Evolutionary conservation across 345 rosid species (phyloP).

Genomic region (Durio zibethinus): DNA sequence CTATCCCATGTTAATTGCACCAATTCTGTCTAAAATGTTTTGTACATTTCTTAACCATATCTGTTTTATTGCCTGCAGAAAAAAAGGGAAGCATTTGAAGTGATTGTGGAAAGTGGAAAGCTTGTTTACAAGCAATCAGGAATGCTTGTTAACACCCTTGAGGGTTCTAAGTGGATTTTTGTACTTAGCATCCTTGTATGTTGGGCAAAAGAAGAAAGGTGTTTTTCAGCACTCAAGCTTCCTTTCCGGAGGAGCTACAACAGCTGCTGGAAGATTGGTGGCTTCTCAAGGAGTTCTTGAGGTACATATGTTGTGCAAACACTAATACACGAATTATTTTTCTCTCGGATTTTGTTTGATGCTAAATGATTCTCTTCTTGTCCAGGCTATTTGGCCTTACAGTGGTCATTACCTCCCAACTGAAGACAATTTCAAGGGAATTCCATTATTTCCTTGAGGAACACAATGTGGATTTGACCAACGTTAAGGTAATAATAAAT

Average conservation of each 20-base stretch:
- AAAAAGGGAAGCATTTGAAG: constrained; percentile 59
- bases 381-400: constrained; percentile 60
- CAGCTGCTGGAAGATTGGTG: constrained; percentile 57
- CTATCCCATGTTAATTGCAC: neutral
- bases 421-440: constrained; percentile 52
- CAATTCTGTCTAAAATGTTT: neutral
- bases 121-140: constrained; percentile 46
- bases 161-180: constrained; percentile 53
- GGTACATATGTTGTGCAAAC: constrained; percentile 30
- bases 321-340: neutral
- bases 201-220: constrained; percentile 62
- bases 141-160: constrained; percentile 33
- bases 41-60: neutral
- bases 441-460: constrained; percentile 51
- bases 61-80: constrained; percentile 34
- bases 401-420: constrained; percentile 70
- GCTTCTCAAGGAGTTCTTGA: constrained; percentile 52
- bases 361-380: neutral
- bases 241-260: constrained; percentile 62
- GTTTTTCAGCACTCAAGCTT: constrained; percentile 62
- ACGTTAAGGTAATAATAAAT: constrained; percentile 44
- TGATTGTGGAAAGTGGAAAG: constrained; percentile 50
- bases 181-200: constrained; percentile 58
- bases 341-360: neutral
- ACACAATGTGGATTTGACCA: constrained; percentile 47